Evolutionary conservation across 2,329 filamentous ascomycete genomes (phyloP).

Genomic region (Helicocarpus griseus): DNA sequence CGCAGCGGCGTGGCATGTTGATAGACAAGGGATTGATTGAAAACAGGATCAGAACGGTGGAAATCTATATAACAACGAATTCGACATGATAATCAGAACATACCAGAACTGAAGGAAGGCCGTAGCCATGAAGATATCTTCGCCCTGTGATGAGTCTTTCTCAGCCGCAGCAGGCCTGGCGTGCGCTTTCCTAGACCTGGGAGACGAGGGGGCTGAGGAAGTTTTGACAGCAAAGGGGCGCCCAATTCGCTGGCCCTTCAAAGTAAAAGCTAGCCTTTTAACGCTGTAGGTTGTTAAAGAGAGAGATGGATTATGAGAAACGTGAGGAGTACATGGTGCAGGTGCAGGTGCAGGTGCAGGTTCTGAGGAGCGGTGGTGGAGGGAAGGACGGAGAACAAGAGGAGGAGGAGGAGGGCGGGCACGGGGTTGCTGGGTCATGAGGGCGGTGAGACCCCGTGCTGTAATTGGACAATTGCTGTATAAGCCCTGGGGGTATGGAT

Average conservation of each 20-base stretch:
- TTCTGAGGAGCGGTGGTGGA: conserved; percentile 15
- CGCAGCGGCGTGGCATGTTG: too few relatives aligned
- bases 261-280: neutral
- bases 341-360: too few relatives aligned
- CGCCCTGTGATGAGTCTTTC: conserved; percentile 12
- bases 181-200: neutral
- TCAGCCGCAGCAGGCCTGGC: neutral
- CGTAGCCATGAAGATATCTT: conserved; percentile 27
- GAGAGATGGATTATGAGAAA: neutral
- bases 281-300: neutral
- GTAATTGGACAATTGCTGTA: neutral
- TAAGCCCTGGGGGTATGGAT: neutral
- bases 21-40: conserved; percentile 6
- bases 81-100: conserved; percentile 12
- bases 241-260: neutral
- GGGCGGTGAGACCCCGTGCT: neutral
- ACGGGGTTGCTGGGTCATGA: conserved; percentile 8
- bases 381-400: conserved; percentile 24
- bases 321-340: neutral
- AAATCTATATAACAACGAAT: neutral
- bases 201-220: neutral
- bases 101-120: conserved; percentile 39
- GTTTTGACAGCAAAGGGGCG: neutral
- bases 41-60: neutral
- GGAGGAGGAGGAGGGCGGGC: conserved; percentile 25